Base-by-base conservation (phyloP, 306 rosid genomes). In the Quercus mongolica region DNA sequence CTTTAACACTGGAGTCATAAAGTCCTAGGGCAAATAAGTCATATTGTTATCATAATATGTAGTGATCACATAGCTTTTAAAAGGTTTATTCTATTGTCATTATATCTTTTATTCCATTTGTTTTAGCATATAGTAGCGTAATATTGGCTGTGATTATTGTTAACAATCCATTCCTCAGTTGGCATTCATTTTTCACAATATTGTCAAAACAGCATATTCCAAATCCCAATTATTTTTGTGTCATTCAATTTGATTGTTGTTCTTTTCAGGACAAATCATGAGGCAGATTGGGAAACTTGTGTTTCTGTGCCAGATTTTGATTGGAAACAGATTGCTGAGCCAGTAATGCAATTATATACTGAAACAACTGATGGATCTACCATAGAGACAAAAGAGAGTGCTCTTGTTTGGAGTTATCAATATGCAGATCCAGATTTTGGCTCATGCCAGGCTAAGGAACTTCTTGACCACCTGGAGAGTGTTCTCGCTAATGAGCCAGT, bases 401-500 rank as follows among this genome's bases (percentile, higher is more conserved):
- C 97, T 68, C 91, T 94, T 38, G 98, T 92, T 71, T 94, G 98
- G 98, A 88, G 87, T 70, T 90, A 94, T 76, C 88, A 90, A 78
- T 87, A 90, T 72, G 94, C 97, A 11, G 97, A 94, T 84, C 96
- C 91, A 0, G 96, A 94, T 81, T 94, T 94, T 35, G 98, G 97
- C 17, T 92, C 93, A 20, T 94, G 96, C 81, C 98, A 92, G 75
- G 98, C 97, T 9, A 94, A 92, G 90, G 98, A 94, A 79, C 97
- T 94, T 77, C 88, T 94, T 49, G 94, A 94, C 83, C 98, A 94
- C 85, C 90, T 94, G 44, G 98, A 92, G 77, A 90, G 98, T 78
- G 98, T 94, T 84, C 97, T 94, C 38, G 82, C 96, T 19, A 94
- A 94, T 76, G 98, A 92, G 83, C 98, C 98, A 3, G 98, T 94